A percentile compares a stretch with the other conserved stretches of the same genome.
Evolutionary conservation across 768 basidiomycete genomes (phyloP).

Genomic region (Boletus rubescentipes): DNA sequence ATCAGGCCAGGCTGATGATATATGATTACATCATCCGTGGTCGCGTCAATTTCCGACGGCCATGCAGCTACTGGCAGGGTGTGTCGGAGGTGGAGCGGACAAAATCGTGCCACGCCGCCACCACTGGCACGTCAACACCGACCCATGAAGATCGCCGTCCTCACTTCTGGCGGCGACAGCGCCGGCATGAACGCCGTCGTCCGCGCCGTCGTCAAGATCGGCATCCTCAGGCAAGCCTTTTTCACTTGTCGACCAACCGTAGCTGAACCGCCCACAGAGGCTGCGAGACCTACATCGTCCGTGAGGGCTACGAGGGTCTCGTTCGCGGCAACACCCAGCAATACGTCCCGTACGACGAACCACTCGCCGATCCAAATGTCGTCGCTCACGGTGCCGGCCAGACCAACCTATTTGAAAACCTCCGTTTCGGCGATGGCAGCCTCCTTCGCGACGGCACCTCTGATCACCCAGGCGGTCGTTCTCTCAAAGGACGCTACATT

Average conservation of each 20-base stretch:
- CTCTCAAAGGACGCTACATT: constrained; percentile 89
- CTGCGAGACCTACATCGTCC: constrained; percentile 93
- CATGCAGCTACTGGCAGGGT: too few species aligned
- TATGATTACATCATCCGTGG: too few species aligned
- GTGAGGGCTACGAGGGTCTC: constrained; percentile 98
- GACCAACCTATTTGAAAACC: constrained; percentile 57
- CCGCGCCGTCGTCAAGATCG: constrained; percentile 88
- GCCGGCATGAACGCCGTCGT: constrained; percentile 98
- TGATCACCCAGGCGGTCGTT: constrained; percentile 62
- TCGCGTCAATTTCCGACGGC: background rate
- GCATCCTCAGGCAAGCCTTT: constrained; percentile 75
- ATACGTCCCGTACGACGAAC: constrained; percentile 24
- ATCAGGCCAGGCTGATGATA: too few species aligned
- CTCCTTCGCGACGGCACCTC: constrained; percentile 80
- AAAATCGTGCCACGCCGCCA: too few species aligned
- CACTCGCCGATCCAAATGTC: constrained; percentile 29
- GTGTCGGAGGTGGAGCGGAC: too few species aligned
- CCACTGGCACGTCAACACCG: too few species aligned
- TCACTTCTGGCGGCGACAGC: constrained; percentile 96
- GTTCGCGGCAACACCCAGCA: constrained; percentile 75
- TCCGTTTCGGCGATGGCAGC: constrained; percentile 81
- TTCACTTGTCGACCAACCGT: background rate
- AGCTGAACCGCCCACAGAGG: constrained; percentile 46
- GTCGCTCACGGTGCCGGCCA: constrained; percentile 22
- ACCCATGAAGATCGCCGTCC: constrained; percentile 84